Evolutionary conservation across 805 yeast genomes (phyloP).

Genomic region (Ogataea ramenticola): DNA sequence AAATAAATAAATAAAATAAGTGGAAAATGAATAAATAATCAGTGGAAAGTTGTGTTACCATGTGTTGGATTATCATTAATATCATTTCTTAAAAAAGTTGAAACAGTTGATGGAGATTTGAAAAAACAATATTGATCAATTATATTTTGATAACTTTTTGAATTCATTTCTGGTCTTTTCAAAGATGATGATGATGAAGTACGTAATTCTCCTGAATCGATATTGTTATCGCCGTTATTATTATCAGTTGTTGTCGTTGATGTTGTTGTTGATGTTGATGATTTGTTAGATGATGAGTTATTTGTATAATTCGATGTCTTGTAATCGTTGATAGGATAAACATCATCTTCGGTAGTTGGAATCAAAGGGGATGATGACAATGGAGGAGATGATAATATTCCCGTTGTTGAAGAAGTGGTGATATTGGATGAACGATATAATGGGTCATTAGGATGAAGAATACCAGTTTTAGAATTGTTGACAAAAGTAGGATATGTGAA

Average conservation of each 20-base stretch:
- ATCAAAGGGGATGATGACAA: not conserved
- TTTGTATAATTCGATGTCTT: too few species aligned
- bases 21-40: constrained; percentile 12
- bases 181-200: not conserved
- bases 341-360: not conserved
- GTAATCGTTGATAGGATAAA: not conserved
- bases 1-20: constrained; percentile 3
- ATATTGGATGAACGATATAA: too few species aligned
- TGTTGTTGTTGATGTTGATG: not conserved
- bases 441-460: too few species aligned
- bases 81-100: constrained; percentile 21
- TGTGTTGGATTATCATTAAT: constrained; percentile 9
- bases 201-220: not conserved
- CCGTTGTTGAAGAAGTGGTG: not conserved
- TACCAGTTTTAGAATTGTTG: not conserved
- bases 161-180: constrained; percentile 31
- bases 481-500: not conserved
- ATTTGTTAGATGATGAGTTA: not conserved
- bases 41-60: constrained; percentile 19
- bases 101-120: constrained; percentile 29
- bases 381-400: not conserved
- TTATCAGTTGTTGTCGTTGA: not conserved
- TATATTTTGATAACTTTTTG: constrained; percentile 49
- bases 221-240: not conserved
- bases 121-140: constrained; percentile 58